Percentiles rank a stretch among this genome's conserved stretches.
These are phyloP conservation scores for Lentinula aciculospora DNA, from an alignment of 768 basidiomycete species.

Conservation along the genomic window DNA sequence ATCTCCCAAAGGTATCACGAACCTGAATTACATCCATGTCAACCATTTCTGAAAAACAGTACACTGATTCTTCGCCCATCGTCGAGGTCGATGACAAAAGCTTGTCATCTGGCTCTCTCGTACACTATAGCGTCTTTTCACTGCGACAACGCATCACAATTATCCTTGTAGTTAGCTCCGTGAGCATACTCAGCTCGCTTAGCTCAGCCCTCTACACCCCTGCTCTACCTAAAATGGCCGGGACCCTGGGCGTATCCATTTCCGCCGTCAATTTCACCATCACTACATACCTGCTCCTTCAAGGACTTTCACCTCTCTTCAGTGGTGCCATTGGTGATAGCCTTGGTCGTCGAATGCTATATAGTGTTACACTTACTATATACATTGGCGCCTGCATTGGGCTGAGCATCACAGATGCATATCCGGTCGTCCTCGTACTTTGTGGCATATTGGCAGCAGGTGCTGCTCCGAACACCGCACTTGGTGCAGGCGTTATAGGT, in stretches of 20 bases:
- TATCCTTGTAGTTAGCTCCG: slow-evolving; percentile 1
- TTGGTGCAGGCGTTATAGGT: slow-evolving; percentile 3
- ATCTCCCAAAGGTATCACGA: too few species aligned
- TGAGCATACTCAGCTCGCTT: neutral
- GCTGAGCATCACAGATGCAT: neutral
- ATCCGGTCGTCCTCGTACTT: neutral
- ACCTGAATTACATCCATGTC: neutral
- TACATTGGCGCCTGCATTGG: neutral
- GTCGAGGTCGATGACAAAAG: neutral
- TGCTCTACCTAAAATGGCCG: slow-evolving; percentile 1
- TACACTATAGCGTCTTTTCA: neutral
- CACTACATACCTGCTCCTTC: slow-evolving; percentile 3
- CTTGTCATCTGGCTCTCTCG: neutral
- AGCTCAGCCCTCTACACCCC: slow-evolving; percentile 1
- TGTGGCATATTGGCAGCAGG: slow-evolving; percentile 1
- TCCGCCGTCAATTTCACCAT: neutral
- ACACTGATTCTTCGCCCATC: neutral
- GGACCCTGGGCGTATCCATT: slow-evolving; percentile 1
- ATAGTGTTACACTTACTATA: neutral
- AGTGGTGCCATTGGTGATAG: neutral
- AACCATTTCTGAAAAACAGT: neutral
- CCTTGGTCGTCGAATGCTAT: slow-evolving; percentile 2
- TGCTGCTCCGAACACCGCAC: neutral
- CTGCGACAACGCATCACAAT: neutral
- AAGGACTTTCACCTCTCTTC: neutral